Evolutionary conservation across 2,329 filamentous ascomycete species (phyloP), one percentile per base, ranked within the genome.

Genomic region (Tolypocladium guangdongense): DNA sequence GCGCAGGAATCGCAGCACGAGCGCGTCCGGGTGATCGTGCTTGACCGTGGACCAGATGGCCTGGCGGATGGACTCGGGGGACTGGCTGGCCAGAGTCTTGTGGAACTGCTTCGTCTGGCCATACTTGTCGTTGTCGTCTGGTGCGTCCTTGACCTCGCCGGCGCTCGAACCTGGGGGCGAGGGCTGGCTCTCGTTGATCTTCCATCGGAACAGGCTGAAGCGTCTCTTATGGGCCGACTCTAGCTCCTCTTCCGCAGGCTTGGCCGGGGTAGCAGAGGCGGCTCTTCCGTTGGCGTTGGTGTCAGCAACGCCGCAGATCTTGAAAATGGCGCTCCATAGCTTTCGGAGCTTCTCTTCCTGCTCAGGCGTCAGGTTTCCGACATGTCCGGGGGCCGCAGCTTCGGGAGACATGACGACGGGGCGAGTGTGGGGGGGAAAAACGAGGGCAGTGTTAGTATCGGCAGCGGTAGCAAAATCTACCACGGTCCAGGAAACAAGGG

Each of bases 21-120:
- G 74, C 2, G 86, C 87, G 71, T 99, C 93, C 0, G 93, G 93
- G 66, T 97, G 83, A 65, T 99, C 93, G 63, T 93, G 86, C 74
- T 97, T 99, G 55, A 92, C 82, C 90, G 96, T 95, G 60, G 75
- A 80, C 93, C 93, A 97, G 65, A 97, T 87, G 0, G 90, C 85
- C 18, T 78, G 76, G 51, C 90, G 83, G 59, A 99, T 82, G 45
- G 86, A 78, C 63, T 95, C 89, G 0, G 92, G 88, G 0, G 83
- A 79, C 63, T 87, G 80, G 55, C 80, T 88, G 49, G 86, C 84
- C 11, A 99, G 71, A 0, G 90, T 89, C 41, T 92, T 83, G 60
- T 89, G 82, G 70, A 90, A 96, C 50, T 90, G 84, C 70, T 92
- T 93, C 38, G 81, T 87, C 69, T 93, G 88, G 48, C 90, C 91